Base-by-base conservation (phyloP, 805 yeast species). In the Ogataea dorogensis region DNA sequence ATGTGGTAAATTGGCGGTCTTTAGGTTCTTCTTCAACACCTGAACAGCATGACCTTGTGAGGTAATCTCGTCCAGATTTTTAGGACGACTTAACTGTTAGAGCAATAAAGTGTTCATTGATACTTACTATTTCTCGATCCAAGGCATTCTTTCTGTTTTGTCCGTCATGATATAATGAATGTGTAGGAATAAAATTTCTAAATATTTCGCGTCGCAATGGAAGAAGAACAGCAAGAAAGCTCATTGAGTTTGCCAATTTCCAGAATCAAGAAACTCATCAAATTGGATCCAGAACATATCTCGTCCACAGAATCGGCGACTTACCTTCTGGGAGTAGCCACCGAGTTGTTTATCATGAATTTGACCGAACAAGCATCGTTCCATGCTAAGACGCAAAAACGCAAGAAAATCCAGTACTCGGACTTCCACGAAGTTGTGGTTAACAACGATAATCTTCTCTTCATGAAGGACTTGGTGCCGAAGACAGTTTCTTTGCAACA, bases 41-140 rank as follows among this genome's bases (percentile, higher is more conserved):
- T 73, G 75, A 8, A 91, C 86, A 0, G 98, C 88, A 49, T 86
- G 88, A 32, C 81, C 91, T 57, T 93, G 99, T 0, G 98, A 86
- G 4, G 96, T 71, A 13, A 93, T 87, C 48, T 93, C 98, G 49
- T 79, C 85, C 24, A 93, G 69, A 29, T 73, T 77, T 56, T 78
- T 81, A 10, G 99, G 99, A 48, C 99, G 86, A 59, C 75, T 75
- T 35, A n/a, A 37, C 11, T 5, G 37, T 25, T 26, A 18, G 36
- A 17, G 9, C 5, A 24, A 5, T 9, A 7, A 10, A 14, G n/a
- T 3, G 11, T 18, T 17, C 20, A 5, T 2, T 5, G 13, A 17
- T 28, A 59, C 72, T 33, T 51, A 70, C 75, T 85, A 85, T 69
- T 87, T 87, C 58, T 87, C 96, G 14, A 88, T 95, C 96, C 96